Evolutionary conservation across 179 eudicot species (phyloP).

Genomic region (Gypsophila paniculata): DNA sequence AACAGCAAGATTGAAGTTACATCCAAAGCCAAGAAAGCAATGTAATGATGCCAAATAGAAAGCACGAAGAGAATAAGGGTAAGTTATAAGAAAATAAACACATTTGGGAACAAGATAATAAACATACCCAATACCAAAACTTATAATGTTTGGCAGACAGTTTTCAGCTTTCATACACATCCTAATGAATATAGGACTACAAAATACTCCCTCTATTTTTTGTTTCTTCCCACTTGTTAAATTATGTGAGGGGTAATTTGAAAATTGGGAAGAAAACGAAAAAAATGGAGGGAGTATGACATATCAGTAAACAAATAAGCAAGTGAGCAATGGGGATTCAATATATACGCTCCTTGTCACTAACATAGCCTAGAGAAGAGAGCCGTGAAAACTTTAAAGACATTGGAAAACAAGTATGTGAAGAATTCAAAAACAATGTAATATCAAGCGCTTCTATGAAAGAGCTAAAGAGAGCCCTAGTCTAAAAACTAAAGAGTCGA

Average conservation of each 20-base stretch:
- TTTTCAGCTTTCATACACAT: not conserved
- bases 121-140: not conserved
- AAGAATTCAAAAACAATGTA: not conserved
- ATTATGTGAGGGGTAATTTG: no score
- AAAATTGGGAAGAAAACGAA: no score
- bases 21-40: not conserved
- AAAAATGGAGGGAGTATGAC: not conserved
- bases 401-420: not conserved
- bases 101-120: not conserved
- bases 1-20: not conserved
- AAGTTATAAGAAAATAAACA: not conserved
- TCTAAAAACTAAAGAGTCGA: not conserved
- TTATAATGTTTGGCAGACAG: not conserved
- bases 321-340: not conserved
- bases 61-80: not conserved
- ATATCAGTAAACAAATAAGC: not conserved
- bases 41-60: not conserved
- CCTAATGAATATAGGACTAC: not conserved
- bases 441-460: not conserved
- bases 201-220: not conserved
- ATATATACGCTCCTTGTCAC: not conserved
- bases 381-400: not conserved
- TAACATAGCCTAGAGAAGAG: not conserved
- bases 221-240: no score
- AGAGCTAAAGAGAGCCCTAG: not conserved